phyloP scores from a whole-genome alignment of 192 early-diverging fungal genomes.

The Helicostylum pulchrum region DNA sequence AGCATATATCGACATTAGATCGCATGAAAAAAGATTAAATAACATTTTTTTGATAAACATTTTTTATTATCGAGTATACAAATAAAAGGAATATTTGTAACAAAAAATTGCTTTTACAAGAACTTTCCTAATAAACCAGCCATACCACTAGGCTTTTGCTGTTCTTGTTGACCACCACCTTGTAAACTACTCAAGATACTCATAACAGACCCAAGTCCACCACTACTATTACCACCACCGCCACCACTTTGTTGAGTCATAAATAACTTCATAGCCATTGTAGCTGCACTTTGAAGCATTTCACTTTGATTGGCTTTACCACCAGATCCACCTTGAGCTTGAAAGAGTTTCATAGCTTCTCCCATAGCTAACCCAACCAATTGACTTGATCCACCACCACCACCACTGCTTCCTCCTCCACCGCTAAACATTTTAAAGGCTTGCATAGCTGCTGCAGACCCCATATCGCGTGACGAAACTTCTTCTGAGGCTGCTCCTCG shows the following conservation, averaged over 20 bases:
- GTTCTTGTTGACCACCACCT: neutral
- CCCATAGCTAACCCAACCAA: conserved; percentile 40
- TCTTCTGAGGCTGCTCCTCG: neutral
- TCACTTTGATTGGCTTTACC: conserved; percentile 26
- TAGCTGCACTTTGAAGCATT: conserved; percentile 33
- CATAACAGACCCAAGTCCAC: conserved; percentile 32
- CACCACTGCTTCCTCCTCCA: conserved; percentile 15
- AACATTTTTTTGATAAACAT: no score
- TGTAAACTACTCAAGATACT: conserved; percentile 26
- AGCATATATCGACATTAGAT: no score
- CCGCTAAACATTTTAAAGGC: conserved; percentile 35
- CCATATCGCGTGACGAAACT: conserved; percentile 29
- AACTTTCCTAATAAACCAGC: conserved; percentile 29
- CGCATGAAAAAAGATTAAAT: no score
- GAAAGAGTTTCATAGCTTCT: conserved; percentile 37
- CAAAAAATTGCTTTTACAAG: conserved; percentile 24
- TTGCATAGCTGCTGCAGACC: conserved; percentile 39
- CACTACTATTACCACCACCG: conserved; percentile 3
- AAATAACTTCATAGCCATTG: conserved; percentile 40
- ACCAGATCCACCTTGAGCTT: conserved; percentile 10
- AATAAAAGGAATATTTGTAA: neutral
- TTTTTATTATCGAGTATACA: no score
- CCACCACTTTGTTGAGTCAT: conserved; percentile 15
- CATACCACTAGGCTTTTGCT: conserved; percentile 12
- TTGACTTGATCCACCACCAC: conserved; percentile 16